Conservation (phyloP, 768 basidiomycete species). For the Candolleomyces efflorescens region DNA sequence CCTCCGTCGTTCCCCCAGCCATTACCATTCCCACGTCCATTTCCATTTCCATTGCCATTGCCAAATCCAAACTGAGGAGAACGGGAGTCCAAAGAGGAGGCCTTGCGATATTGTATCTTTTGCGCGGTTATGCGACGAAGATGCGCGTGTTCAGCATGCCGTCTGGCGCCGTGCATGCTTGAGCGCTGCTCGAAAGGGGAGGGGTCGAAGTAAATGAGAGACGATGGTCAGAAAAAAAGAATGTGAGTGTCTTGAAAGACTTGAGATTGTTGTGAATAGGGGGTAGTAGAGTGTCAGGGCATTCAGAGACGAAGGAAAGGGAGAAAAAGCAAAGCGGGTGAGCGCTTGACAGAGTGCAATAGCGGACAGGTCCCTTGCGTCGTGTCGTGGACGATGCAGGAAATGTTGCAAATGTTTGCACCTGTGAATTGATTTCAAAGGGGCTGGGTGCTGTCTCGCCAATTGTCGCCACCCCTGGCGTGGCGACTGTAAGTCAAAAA, state of each 20-base stretch:
- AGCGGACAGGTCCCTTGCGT: too few relatives aligned
- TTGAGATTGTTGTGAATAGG: too few relatives aligned
- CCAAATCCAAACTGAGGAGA: conserved; percentile 1
- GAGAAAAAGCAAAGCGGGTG: too few relatives aligned
- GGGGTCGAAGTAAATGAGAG: conserved; percentile 2
- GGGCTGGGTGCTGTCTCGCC: too few relatives aligned
- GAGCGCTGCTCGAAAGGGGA: background rate
- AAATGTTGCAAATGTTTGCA: too few relatives aligned
- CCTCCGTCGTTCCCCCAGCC: background rate
- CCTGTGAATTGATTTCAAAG: too few relatives aligned
- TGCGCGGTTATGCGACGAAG: conserved; percentile 2
- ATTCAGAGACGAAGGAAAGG: too few relatives aligned
- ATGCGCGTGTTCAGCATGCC: conserved; percentile 1
- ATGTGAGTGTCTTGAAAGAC: background rate
- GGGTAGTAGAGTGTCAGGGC: too few relatives aligned
- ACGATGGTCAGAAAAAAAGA: background rate
- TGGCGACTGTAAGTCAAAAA: too few relatives aligned
- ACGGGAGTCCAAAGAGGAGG: background rate
- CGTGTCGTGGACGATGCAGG: too few relatives aligned
- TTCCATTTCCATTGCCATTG: background rate
- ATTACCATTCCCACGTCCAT: conserved; percentile 3
- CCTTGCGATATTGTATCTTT: background rate
- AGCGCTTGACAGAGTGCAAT: too few relatives aligned
- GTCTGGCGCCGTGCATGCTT: conserved; percentile 1
- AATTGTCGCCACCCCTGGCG: too few relatives aligned